Percentiles rank a stretch among this genome's conserved stretches.
These are phyloP conservation scores for Hymenoscyphus infarciens DNA, from an alignment of 2,329 filamentous ascomycete species.

Conservation along the genomic window DNA sequence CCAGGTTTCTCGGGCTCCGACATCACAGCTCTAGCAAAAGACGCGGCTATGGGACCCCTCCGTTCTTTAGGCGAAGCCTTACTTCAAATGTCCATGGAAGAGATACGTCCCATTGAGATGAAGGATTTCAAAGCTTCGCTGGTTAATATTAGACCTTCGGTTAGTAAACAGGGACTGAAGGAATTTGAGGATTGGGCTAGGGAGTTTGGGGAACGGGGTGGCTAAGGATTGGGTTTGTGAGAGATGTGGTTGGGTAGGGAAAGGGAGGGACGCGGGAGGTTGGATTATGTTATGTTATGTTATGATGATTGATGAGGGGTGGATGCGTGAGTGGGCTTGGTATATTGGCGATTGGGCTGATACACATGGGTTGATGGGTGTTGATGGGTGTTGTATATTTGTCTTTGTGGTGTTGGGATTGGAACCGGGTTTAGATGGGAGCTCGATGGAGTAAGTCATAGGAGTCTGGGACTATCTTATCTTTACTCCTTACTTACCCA, in stretches of 20 bases:
- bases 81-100: slow-evolving; percentile 86
- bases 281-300: not conserved
- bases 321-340: not conserved
- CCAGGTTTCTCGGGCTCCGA: slow-evolving; percentile 96
- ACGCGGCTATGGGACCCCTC: slow-evolving; percentile 95
- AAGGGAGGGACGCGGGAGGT: not conserved
- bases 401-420: not conserved
- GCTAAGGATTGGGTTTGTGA: slow-evolving; percentile 53
- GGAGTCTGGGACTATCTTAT: no score
- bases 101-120: slow-evolving; percentile 83
- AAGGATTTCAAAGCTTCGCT: slow-evolving; percentile 83
- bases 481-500: no score
- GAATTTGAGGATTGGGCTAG: slow-evolving; percentile 92
- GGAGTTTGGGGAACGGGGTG: slow-evolving; percentile 89
- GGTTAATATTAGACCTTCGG: slow-evolving; percentile 80
- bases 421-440: not conserved
- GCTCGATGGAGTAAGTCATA: not conserved
- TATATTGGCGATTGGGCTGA: not conserved
- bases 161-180: slow-evolving; percentile 78
- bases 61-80: slow-evolving; percentile 86
- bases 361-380: not conserved
- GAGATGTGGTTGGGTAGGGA: not conserved
- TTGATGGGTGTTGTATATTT: not conserved
- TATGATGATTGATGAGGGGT: not conserved
- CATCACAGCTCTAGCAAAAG: slow-evolving; percentile 93